A percentile compares a stretch with the other conserved stretches of the same genome.
Conservation (phyloP, 2,329 filamentous ascomycete species). For the Apiospora arundinis region DNA sequence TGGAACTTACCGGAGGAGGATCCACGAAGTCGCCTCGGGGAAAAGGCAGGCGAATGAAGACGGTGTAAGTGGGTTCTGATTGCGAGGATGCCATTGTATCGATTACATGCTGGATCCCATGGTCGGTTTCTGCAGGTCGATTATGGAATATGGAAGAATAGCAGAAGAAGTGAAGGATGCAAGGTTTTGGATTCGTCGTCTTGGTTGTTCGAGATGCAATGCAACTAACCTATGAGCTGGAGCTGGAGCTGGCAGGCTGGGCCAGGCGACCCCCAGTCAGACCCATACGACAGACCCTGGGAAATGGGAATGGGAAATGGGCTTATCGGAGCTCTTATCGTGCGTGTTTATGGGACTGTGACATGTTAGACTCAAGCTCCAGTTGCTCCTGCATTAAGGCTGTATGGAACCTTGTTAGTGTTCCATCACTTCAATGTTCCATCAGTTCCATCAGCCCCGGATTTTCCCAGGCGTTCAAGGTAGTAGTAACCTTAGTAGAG, state of each 20-base stretch:
- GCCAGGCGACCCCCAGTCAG: not conserved
- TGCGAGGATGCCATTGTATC: conserved; percentile 35
- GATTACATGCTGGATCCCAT: conserved; percentile 16
- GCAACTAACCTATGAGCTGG: not conserved
- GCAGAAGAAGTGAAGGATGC: conserved; percentile 5
- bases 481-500: too few species aligned
- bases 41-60: conserved; percentile 90
- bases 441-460: conserved; percentile 11
- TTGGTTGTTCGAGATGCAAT: not conserved
- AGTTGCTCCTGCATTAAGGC: conserved; percentile 11
- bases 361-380: conserved; percentile 3
- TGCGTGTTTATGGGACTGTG: not conserved
- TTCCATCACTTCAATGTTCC: conserved; percentile 14
- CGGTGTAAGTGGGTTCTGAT: conserved; percentile 68
- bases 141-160: not conserved
- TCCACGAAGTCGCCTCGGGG: conserved; percentile 87
- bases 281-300: not conserved
- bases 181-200: not conserved
- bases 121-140: not conserved
- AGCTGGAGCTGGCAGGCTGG: not conserved
- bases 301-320: not conserved
- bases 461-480: conserved; percentile 12
- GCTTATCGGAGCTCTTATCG: conserved; percentile 23
- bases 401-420: conserved; percentile 18
- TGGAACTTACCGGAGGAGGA: conserved; percentile 74